Evolutionary conservation across 2,329 filamentous ascomycete species (phyloP), one percentile per base, ranked within the genome.

Genomic region (Fusarium chaquense): DNA sequence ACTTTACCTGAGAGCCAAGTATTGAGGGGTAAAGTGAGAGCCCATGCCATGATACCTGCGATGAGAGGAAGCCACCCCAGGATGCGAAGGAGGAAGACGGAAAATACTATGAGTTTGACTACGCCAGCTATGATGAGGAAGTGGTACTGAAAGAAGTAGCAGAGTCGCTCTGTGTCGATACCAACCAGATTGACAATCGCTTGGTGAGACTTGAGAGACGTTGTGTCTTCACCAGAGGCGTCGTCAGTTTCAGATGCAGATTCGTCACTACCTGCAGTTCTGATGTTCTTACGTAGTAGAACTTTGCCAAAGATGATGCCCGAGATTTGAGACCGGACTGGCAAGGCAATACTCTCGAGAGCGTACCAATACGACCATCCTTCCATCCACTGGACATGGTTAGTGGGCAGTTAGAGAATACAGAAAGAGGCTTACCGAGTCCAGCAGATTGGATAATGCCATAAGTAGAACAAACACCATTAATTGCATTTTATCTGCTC

Each of bases 141-240:
- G 68, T 91, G 89, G 75, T 85, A 91, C 6, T 86, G 82, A n/a
- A 84, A 83, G 74, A 93, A 93, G 54, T 92, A 87, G 0, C 89
- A 83, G 36, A 94, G 83, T 20, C 91, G 87, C 65, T 89, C 88
- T 4, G 87, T 83, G 76, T 95, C 92, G 16, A 94, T 88, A 22
- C 90, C 91, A 38, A 94, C 89, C 35, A 93, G 82, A 75, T 94
- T 94, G 52, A 94, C 89, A 6, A 90, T 91, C 54, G 86, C 89
- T 78, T 94, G 92, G 66, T 85, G 84, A 18, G 86, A 85, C 49
- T 78, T 77, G 40, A 77, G 69, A 4, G 74, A 74, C 8, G 63
- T 53, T 3, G 18, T 26, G 13, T 40, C 24, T 15, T 75, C 72
- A 11, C 76, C 76, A n/a, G 71, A 50, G 5, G 72, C 62, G 76